phyloP scores from a whole-genome alignment of 257 asterid species.

The Dorcoceras hygrometricum region DNA sequence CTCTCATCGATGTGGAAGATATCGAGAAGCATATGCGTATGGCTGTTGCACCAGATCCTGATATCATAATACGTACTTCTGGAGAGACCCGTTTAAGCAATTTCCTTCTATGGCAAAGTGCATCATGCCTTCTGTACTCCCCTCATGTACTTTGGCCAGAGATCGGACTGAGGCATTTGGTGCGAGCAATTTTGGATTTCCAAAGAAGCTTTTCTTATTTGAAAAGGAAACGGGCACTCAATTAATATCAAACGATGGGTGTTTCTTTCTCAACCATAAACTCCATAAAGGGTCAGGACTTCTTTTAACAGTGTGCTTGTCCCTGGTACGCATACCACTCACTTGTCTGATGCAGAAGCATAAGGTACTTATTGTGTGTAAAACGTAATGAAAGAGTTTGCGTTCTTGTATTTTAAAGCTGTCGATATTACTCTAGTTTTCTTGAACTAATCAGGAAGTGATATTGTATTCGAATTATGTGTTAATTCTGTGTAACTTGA shows the following conservation, averaged over 20 bases:
- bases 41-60: slow-evolving; percentile 71
- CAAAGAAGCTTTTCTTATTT: slow-evolving; percentile 49
- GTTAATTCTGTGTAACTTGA: slow-evolving; percentile 25
- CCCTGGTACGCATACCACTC: neutral
- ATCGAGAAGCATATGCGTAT: slow-evolving; percentile 63
- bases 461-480: no score
- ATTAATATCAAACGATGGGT: neutral
- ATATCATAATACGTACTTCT: slow-evolving; percentile 66
- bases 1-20: slow-evolving; percentile 36
- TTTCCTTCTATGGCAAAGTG: slow-evolving; percentile 85
- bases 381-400: neutral
- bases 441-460: slow-evolving; percentile 11
- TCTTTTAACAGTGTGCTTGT: slow-evolving; percentile 16
- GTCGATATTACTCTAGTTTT: neutral
- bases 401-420: slow-evolving; percentile 2
- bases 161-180: slow-evolving; percentile 64
- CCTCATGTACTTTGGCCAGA: slow-evolving; percentile 75
- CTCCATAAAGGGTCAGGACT: slow-evolving; percentile 8
- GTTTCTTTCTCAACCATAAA: neutral
- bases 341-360: neutral
- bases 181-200: slow-evolving; percentile 53
- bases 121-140: slow-evolving; percentile 55
- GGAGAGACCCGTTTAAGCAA: slow-evolving; percentile 86
- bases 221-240: slow-evolving; percentile 44
- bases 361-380: neutral